phyloP scores from a whole-genome alignment of 2,329 filamentous ascomycete genomes.

The Beauveria brongniartii region DNA sequence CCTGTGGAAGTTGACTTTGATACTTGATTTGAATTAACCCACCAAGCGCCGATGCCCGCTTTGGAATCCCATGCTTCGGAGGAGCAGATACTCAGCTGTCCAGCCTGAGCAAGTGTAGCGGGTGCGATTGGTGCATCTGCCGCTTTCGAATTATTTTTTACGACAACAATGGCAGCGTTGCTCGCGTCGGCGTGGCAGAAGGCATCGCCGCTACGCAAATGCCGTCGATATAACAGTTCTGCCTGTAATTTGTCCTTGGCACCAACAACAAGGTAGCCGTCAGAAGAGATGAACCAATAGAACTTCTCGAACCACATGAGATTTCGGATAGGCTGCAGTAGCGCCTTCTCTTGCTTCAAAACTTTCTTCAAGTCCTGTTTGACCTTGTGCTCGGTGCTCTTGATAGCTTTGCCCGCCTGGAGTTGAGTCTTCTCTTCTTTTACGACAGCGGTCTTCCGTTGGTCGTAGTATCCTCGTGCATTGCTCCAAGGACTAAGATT shows the following conservation, averaged over 20 bases:
- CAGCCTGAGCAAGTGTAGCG: constrained; percentile 84
- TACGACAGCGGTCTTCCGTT: constrained; percentile 72
- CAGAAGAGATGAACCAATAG: constrained; percentile 87
- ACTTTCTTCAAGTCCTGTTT: constrained; percentile 76
- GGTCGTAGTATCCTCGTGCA: constrained; percentile 83
- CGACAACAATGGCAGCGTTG: constrained; percentile 75
- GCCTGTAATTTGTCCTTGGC: constrained; percentile 85
- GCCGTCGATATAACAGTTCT: constrained; percentile 81
- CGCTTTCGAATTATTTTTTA: constrained; percentile 76
- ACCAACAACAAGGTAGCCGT: constrained; percentile 85
- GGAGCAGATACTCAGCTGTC: constrained; percentile 72
- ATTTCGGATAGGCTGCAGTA: constrained; percentile 73
- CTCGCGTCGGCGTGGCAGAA: constrained; percentile 87
- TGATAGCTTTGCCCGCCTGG: constrained; percentile 75
- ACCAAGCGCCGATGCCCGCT: constrained; percentile 91
- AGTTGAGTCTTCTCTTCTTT: constrained; percentile 83
- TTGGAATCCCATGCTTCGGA: constrained; percentile 95
- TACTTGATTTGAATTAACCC: constrained; percentile 85
- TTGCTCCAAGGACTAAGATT: constrained; percentile 79
- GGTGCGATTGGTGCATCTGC: constrained; percentile 84
- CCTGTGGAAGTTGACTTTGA: constrained; percentile 75
- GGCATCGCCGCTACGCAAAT: constrained; percentile 81
- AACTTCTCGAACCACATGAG: constrained; percentile 98
- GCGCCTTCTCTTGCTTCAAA: constrained; percentile 83
- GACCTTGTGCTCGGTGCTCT: constrained; percentile 86